A percentile compares a stretch with the other conserved stretches of the same genome.
phyloP scores from a whole-genome alignment of 495 filamentous ascomycete species.

The Astrocystis sublimbata region DNA sequence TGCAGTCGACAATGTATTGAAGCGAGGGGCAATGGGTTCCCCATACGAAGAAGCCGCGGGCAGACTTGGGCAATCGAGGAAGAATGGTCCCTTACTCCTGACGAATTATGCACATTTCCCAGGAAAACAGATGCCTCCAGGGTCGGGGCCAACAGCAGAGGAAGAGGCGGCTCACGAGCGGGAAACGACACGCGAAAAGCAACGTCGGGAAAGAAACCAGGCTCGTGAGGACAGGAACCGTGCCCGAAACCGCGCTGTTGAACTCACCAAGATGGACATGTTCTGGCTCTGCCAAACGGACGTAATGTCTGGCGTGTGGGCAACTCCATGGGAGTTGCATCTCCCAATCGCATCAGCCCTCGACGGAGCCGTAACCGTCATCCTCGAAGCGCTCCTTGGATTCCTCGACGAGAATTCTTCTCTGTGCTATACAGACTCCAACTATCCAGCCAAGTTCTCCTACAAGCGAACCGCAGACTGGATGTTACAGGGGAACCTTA shows the following conservation, averaged over 20 bases:
- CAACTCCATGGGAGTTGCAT: background rate
- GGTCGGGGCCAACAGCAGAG: background rate
- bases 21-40: background rate
- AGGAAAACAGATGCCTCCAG: background rate
- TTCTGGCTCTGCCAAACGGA: constrained; percentile 3
- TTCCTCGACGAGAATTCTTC: background rate
- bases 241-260: background rate
- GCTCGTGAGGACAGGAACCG: background rate
- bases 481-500: background rate
- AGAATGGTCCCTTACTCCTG: background rate
- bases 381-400: background rate
- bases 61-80: background rate
- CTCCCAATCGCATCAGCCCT: background rate
- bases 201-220: background rate
- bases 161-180: constrained; percentile 1
- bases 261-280: constrained; percentile 5
- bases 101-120: constrained; percentile 2
- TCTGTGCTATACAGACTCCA: background rate
- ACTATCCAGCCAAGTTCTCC: background rate
- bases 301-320: background rate
- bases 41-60: constrained; percentile 1
- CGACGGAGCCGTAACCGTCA: background rate
- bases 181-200: background rate
- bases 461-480: background rate
- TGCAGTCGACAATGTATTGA: background rate